phyloP scores from a whole-genome alignment of 306 rosid genomes.

The Vigna unguiculata region DNA sequence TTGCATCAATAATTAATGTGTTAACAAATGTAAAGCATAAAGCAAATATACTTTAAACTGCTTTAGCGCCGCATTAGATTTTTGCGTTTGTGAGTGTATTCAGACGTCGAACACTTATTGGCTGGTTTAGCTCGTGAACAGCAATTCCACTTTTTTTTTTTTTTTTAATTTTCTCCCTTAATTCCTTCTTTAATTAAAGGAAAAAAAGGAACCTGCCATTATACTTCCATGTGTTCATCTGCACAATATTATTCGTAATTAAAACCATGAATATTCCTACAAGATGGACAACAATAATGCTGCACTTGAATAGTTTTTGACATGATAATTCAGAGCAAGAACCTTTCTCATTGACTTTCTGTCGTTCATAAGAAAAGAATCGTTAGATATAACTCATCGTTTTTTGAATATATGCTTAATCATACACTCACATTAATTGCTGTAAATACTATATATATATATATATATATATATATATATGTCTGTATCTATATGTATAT shows the following conservation, averaged over 20 bases:
- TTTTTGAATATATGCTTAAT: slow-evolving; percentile 5
- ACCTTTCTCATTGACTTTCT: slow-evolving; percentile 45
- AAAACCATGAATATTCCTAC: slow-evolving; percentile 46
- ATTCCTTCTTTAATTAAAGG: slow-evolving; percentile 44
- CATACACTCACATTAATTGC: neutral
- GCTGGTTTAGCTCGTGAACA: slow-evolving; percentile 37
- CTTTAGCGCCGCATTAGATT: slow-evolving; percentile 69
- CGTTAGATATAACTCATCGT: neutral
- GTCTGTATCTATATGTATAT: too few relatives aligned
- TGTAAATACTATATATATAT: neutral
- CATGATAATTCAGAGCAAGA: slow-evolving; percentile 44
- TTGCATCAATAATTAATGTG: slow-evolving; percentile 49
- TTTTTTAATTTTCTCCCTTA: neutral
- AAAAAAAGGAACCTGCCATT: slow-evolving; percentile 50
- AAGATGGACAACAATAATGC: slow-evolving; percentile 22
- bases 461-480: neutral
- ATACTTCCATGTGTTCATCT: slow-evolving; percentile 44
- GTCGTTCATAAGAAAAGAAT: slow-evolving; percentile 34
- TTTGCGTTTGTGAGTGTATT: slow-evolving; percentile 39
- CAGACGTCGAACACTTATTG: slow-evolving; percentile 51
- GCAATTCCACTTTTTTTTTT: slow-evolving; percentile 29
- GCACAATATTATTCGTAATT: slow-evolving; percentile 28
- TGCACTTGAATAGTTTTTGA: slow-evolving; percentile 38
- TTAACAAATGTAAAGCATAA: slow-evolving; percentile 57
- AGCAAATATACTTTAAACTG: slow-evolving; percentile 81